Conservation (phyloP, 768 basidiomycete species). For the Trametopsis cervina region DNA sequence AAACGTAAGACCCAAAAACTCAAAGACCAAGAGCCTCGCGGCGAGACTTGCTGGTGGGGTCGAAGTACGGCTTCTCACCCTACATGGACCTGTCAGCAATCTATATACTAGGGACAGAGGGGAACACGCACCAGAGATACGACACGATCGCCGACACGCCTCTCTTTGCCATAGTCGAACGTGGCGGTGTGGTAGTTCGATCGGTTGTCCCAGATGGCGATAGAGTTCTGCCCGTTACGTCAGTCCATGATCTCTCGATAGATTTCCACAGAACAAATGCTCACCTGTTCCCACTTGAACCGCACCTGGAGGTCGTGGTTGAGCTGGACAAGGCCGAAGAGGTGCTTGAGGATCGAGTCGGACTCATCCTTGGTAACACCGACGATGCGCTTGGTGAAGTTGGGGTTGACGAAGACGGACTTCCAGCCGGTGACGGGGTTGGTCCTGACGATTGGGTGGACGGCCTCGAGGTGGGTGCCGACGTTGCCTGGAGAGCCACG, state of each 20-base stretch:
- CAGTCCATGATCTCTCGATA: not conserved
- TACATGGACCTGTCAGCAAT: not conserved
- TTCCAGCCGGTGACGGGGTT: constrained; percentile 30
- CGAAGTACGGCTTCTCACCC: constrained; percentile 31
- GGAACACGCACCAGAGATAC: constrained; percentile 19
- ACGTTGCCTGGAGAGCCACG: constrained; percentile 12
- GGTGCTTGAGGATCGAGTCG: constrained; percentile 26
- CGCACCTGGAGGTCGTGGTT: constrained; percentile 29
- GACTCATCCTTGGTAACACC: constrained; percentile 27
- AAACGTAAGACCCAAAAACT: too few relatives aligned
- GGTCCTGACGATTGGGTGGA: constrained; percentile 27
- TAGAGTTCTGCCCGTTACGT: not conserved
- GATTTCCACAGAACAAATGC: constrained; percentile 5
- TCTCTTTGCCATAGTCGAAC: constrained; percentile 27
- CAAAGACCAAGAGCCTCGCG: constrained; percentile 16
- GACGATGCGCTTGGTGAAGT: constrained; percentile 27
- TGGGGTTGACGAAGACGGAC: constrained; percentile 26
- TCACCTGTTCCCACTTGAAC: constrained; percentile 27
- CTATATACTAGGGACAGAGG: not conserved
- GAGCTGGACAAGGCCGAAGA: constrained; percentile 19
- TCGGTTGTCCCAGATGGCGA: constrained; percentile 28
- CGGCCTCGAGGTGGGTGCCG: constrained; percentile 14
- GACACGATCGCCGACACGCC: constrained; percentile 26
- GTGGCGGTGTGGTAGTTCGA: constrained; percentile 28
- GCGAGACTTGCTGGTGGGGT: constrained; percentile 16